These are phyloP conservation scores for Cystobasidium ongulense DNA, from an alignment of 768 basidiomycete species.

Conservation along the genomic window DNA sequence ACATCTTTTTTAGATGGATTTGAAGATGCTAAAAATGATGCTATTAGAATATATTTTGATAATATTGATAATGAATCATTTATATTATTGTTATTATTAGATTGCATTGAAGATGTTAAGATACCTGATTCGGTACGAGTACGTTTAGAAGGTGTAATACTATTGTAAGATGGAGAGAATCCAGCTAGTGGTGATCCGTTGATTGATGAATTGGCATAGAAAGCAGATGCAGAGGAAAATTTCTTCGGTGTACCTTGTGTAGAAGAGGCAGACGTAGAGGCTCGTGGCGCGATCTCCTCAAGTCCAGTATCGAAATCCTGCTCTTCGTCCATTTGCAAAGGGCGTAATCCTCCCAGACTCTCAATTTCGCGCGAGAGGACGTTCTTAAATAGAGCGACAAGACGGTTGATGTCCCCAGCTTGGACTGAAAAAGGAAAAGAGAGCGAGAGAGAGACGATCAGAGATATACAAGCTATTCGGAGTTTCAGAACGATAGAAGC, in stretches of 20 bases:
- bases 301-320: too few species aligned
- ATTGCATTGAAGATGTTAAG: neutral
- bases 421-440: neutral
- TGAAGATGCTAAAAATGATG: constrained; percentile 21
- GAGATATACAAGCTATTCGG: neutral
- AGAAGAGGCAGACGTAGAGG: neutral
- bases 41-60: constrained; percentile 17
- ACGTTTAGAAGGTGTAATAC: constrained; percentile 4
- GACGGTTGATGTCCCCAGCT: neutral
- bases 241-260: neutral
- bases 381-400: constrained; percentile 10
- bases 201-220: neutral
- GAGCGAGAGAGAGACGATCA: neutral
- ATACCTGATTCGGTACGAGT: neutral
- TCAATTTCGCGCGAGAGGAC: constrained; percentile 11
- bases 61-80: constrained; percentile 1
- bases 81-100: neutral
- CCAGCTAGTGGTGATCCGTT: neutral
- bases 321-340: neutral
- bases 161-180: neutral
- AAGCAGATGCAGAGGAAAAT: neutral
- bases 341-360: neutral
- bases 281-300: too few species aligned
- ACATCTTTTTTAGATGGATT: constrained; percentile 22
- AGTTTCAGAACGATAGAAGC: neutral